phyloP scores from a whole-genome alignment of 2,329 filamentous ascomycete genomes.

The Talaromyces sp. region DNA sequence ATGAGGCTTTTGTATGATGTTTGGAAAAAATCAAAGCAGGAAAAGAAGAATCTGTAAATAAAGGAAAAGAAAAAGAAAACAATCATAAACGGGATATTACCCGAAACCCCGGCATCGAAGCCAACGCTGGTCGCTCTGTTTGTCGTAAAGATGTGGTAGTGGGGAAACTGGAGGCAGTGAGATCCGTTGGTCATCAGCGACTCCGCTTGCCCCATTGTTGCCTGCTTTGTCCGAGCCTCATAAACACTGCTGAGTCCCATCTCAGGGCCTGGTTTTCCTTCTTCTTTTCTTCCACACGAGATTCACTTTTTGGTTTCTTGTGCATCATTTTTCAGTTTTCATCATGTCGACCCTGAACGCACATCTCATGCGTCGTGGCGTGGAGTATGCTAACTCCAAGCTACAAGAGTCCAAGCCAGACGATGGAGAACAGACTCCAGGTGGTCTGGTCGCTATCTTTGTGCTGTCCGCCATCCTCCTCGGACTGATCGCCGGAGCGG shows the following conservation, averaged over 20 bases:
- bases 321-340: not conserved
- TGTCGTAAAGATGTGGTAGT: too few species aligned
- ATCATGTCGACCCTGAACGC: conserved; percentile 33
- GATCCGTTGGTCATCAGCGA: not conserved
- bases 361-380: conserved; percentile 40
- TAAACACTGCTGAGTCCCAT: not conserved
- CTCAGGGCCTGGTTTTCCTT: too few species aligned
- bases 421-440: conserved; percentile 23
- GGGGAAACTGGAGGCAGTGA: not conserved
- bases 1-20: not conserved
- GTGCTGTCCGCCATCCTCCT: conserved; percentile 31
- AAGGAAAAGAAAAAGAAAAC: not conserved
- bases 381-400: conserved; percentile 34
- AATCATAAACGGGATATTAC: too few species aligned
- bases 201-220: not conserved
- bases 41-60: not conserved
- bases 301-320: conserved; percentile 1
- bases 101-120: too few species aligned
- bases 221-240: conserved; percentile 7
- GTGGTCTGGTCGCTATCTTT: conserved; percentile 31
- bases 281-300: not conserved
- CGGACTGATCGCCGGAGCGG: conserved; percentile 26
- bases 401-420: conserved; percentile 20
- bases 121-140: too few species aligned
- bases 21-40: not conserved